These are phyloP conservation scores for Silene vulgaris DNA, from an alignment of 179 eudicot genomes.

Conservation along the genomic window DNA sequence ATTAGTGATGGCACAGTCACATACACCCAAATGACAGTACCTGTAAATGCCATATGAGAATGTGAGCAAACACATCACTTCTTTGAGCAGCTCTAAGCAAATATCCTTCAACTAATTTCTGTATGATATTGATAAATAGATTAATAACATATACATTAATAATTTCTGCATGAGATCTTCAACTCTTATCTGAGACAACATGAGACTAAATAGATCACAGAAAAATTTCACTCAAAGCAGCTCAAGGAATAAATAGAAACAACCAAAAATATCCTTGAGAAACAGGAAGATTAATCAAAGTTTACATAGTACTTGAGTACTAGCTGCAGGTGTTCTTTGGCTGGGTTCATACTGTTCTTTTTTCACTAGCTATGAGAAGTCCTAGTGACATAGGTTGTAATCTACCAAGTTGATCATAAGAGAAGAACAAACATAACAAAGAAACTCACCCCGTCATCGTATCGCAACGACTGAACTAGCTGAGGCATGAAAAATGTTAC, in stretches of 20 bases:
- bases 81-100: conserved; percentile 95
- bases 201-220: background rate
- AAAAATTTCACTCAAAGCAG: background rate
- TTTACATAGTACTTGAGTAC: background rate
- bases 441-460: conserved; percentile 78
- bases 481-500: conserved; percentile 99
- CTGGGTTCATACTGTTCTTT: background rate
- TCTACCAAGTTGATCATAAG: background rate
- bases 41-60: conserved; percentile 96
- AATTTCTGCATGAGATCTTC: background rate
- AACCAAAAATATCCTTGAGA: background rate
- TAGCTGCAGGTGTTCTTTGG: background rate
- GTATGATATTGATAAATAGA: conserved; percentile 27
- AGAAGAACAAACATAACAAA: background rate
- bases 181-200: conserved; percentile 1
- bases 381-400: background rate
- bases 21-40: conserved; percentile 32
- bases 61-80: conserved; percentile 90
- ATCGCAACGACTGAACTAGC: conserved; percentile 86
- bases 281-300: background rate
- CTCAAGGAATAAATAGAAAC: background rate
- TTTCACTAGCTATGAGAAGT: background rate
- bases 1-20: background rate
- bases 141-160: conserved; percentile 2
- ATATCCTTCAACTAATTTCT: conserved; percentile 94